Conservation (phyloP, 306 rosid species). For the Trifolium pratense region DNA sequence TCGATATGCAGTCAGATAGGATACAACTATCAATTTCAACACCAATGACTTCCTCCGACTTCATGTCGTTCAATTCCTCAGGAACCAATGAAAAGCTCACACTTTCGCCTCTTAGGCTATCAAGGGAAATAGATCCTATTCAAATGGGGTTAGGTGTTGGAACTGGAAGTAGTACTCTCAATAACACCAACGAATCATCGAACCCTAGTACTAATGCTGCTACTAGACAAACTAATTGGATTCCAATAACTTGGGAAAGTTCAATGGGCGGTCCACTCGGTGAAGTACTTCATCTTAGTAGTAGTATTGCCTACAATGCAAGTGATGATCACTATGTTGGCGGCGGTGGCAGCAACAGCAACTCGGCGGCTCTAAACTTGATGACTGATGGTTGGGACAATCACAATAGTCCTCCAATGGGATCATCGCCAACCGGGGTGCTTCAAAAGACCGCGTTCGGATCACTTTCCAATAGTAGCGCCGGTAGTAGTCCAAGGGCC, state of each 20-base stretch:
- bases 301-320: conserved; percentile 33
- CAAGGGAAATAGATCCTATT: conserved; percentile 61
- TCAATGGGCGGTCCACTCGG: conserved; percentile 95
- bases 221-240: conserved; percentile 64
- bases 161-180: conserved; percentile 36
- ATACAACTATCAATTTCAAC: conserved; percentile 81
- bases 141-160: conserved; percentile 71
- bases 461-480: conserved; percentile 85
- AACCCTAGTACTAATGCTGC: conserved; percentile 20
- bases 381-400: conserved; percentile 81
- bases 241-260: conserved; percentile 81
- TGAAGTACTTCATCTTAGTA: conserved; percentile 75
- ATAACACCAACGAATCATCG: conserved; percentile 45
- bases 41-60: conserved; percentile 58
- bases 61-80: conserved; percentile 60
- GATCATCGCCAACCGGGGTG: conserved; percentile 91
- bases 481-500: conserved; percentile 91
- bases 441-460: conserved; percentile 77
- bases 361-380: conserved; percentile 71
- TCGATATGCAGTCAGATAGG: conserved; percentile 58
- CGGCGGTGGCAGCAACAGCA: conserved; percentile 20
- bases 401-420: conserved; percentile 72
- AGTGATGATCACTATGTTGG: conserved; percentile 51
- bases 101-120: conserved; percentile 70
- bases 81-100: conserved; percentile 60